Evolutionary conservation across 2,329 filamentous ascomycete species (phyloP).

Genomic region (Trichoderma hamatum): DNA sequence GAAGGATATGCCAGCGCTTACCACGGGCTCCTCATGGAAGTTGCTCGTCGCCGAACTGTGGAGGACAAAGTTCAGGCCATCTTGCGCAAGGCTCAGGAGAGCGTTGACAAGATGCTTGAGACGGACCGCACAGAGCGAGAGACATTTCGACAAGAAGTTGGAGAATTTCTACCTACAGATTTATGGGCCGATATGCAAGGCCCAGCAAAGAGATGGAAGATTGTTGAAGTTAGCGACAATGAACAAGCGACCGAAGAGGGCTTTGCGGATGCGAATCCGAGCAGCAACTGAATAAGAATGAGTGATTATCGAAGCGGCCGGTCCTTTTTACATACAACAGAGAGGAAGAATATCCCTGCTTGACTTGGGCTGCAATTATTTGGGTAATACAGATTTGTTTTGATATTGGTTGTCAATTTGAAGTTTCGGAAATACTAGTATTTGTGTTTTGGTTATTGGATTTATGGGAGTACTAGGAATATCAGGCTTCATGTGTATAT

Average conservation of each 20-base stretch:
- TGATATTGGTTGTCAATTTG: not conserved
- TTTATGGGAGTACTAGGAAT: not conserved
- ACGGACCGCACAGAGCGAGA: conserved; percentile 75
- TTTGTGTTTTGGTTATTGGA: not conserved
- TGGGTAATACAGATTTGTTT: not conserved
- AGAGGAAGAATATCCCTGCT: not conserved
- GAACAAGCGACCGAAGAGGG: not conserved
- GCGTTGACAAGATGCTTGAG: conserved; percentile 74
- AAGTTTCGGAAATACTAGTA: not conserved
- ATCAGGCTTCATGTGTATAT: not conserved
- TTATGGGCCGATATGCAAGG: conserved; percentile 78
- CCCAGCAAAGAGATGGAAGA: conserved; percentile 57
- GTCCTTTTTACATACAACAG: not conserved
- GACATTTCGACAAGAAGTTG: conserved; percentile 77
- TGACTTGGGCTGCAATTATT: not conserved
- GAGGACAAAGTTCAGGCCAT: conserved; percentile 75
- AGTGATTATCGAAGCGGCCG: not conserved
- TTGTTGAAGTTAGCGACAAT: conserved; percentile 45
- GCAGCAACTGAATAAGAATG: not conserved
- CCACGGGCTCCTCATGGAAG: conserved; percentile 80
- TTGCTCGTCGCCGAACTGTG: conserved; percentile 71
- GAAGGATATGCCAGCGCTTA: conserved; percentile 85
- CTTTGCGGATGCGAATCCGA: not conserved
- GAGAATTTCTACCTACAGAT: conserved; percentile 84
- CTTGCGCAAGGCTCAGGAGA: conserved; percentile 75